phyloP scores from a whole-genome alignment of 1,139 yeast genomes.

The Wickerhamomyces sp. region DNA sequence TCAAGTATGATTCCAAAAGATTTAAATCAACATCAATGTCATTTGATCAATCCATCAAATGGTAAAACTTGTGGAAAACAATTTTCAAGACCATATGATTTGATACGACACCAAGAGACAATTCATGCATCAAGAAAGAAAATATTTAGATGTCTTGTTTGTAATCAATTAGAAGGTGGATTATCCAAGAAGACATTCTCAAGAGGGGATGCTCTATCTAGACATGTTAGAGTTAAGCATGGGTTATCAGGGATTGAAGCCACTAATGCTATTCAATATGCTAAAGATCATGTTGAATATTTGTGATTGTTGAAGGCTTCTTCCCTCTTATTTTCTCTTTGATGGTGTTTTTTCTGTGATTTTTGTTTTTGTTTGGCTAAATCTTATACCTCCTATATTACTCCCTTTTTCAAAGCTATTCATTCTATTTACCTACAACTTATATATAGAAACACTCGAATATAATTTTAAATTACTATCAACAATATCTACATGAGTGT shows the following conservation, averaged over 20 bases:
- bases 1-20: slow-evolving; percentile 1
- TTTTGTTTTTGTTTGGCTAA: too few relatives aligned
- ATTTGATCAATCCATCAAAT: slow-evolving; percentile 54
- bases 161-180: slow-evolving; percentile 46
- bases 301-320: background rate
- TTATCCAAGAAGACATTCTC: slow-evolving; percentile 69
- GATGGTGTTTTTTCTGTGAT: too few relatives aligned
- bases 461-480: too few relatives aligned
- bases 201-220: slow-evolving; percentile 88
- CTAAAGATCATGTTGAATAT: slow-evolving; percentile 72
- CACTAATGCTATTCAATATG: slow-evolving; percentile 63
- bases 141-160: slow-evolving; percentile 79
- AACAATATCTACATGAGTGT: too few relatives aligned
- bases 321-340: background rate
- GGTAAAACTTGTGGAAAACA: slow-evolving; percentile 70
- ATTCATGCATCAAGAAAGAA: slow-evolving; percentile 88
- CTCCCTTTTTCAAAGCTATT: too few relatives aligned
- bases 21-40: slow-evolving; percentile 41
- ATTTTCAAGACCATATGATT: slow-evolving; percentile 90
- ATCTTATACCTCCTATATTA: too few relatives aligned
- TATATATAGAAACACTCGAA: too few relatives aligned
- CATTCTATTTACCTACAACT: too few relatives aligned
- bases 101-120: slow-evolving; percentile 93
- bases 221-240: slow-evolving; percentile 90
- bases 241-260: slow-evolving; percentile 65